Conservation (phyloP, 2,329 filamentous ascomycete genomes). For the Paraconiothyrium sp. region DNA sequence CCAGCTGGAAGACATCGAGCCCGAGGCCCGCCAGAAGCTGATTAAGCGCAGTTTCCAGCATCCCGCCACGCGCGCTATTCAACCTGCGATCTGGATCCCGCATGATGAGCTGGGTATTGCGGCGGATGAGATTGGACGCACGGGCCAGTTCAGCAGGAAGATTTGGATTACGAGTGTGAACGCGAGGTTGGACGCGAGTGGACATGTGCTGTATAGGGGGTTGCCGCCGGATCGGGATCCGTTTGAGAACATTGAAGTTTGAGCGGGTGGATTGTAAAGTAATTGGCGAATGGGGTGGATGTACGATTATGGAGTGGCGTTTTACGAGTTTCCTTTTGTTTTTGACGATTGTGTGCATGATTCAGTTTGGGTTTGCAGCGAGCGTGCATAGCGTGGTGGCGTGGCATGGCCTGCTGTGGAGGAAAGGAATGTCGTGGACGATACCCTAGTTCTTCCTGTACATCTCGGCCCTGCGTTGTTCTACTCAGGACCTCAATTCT, state of each 20-base stretch:
- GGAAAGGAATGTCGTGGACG: not conserved
- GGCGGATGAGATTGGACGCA: slow-evolving; percentile 87
- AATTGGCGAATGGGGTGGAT: too few species aligned
- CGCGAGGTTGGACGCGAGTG: slow-evolving; percentile 84
- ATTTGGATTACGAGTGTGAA: slow-evolving; percentile 97
- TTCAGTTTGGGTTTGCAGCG: not conserved
- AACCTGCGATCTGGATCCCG: slow-evolving; percentile 94
- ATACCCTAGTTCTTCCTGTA: slow-evolving; percentile 6
- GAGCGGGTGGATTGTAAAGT: not conserved
- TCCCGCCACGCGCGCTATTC: slow-evolving; percentile 80
- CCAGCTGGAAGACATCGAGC: slow-evolving; percentile 92
- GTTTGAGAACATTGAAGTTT: slow-evolving; percentile 51
- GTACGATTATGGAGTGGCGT: too few species aligned
- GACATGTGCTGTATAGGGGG: slow-evolving; percentile 81
- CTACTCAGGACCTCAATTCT: not conserved
- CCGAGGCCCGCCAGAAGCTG: slow-evolving; percentile 85
- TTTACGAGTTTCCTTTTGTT: not conserved
- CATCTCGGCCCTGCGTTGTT: not conserved
- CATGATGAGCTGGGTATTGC: slow-evolving; percentile 88
- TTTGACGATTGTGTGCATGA: not conserved
- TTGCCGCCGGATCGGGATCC: slow-evolving; percentile 79
- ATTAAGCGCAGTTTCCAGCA: slow-evolving; percentile 92
- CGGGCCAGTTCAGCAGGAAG: slow-evolving; percentile 73
- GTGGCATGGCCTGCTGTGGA: not conserved
- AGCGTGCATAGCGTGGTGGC: not conserved